Evolutionary conservation across 1,139 yeast species (phyloP), one percentile per base, ranked within the genome.

Genomic region (Candida sp.): DNA sequence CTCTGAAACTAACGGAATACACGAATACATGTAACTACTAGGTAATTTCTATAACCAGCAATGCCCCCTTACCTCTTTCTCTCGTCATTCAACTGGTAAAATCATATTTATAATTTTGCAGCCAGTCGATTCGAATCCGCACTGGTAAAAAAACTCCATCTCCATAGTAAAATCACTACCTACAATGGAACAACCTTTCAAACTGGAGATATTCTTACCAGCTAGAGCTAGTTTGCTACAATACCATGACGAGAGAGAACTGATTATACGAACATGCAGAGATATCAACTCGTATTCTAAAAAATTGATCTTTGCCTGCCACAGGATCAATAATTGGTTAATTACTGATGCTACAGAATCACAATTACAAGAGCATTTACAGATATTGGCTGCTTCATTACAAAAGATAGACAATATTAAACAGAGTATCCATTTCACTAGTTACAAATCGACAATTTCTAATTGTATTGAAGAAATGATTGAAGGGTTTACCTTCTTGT

Each of bases 111-210:
- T 11, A 25, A 25, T 25, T 25, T 25, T 25, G 29, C 29, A 25
- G 29, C 29, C 29, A 25, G 11, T 25, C 11, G 29, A 7, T 25
- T 25, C 29, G 29, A 25, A 25, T 25, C 29, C 29, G 29, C 29
- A 11, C 29, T 11, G 11, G 29, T 15, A 25, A 7, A 25, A 25
- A 25, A 25, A 11, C 11, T 25, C 11, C 7, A 11, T 25, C 29
- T 25, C 7, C 29, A 11, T 8, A 11, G 7, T 25, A 3, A 25
- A 25, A 25, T 11, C 29, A 25, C 3, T 7, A 7, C 11, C 6
- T 6, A 77, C 79, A 82, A 82, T 82, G 82, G 78, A 77, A 81
- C 82, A 82, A 75, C 77, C 77, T 8, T 39, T 40, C 36, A 42
- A 45, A 9, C 33, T 35, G n/a, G 43, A 41, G 12, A 48, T 56